Conservation (phyloP, 1,284 basidiomycete species). For the Heterobasidion parviporum region DNA sequence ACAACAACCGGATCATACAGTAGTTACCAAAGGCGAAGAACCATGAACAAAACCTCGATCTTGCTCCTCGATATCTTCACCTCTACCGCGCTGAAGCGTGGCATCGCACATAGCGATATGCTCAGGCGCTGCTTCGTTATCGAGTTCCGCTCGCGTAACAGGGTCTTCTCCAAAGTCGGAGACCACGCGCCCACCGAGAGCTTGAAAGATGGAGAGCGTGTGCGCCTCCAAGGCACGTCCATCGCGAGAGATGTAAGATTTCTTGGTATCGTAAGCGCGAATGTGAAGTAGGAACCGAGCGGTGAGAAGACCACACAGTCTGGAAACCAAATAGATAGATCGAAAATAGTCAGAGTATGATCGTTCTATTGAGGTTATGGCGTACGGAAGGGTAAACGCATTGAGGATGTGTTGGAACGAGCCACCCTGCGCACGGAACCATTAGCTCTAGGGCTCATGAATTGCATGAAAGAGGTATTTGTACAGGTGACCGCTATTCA, state of each 20-base stretch:
- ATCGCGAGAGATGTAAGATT: not conserved
- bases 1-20: too few species aligned
- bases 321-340: not conserved
- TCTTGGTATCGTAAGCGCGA: not conserved
- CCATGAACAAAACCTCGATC: too few species aligned
- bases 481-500: too few species aligned
- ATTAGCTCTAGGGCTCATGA: not conserved
- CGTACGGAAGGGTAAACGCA: slow-evolving; percentile 19
- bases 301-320: not conserved
- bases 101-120: too few species aligned
- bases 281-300: not conserved
- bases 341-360: too few species aligned
- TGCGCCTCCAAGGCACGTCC: not conserved
- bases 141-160: not conserved
- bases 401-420: slow-evolving; percentile 23
- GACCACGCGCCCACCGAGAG: not conserved
- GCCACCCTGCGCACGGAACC: slow-evolving; percentile 6
- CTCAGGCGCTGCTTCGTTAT: not conserved
- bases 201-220: not conserved
- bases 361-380: too few species aligned
- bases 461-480: not conserved
- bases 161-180: not conserved
- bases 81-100: too few species aligned
- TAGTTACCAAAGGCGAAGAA: too few species aligned
- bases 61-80: too few species aligned